Evolutionary conservation across 495 filamentous ascomycete genomes (phyloP).

Genomic region (Aspergillus sclerotioniger): DNA sequence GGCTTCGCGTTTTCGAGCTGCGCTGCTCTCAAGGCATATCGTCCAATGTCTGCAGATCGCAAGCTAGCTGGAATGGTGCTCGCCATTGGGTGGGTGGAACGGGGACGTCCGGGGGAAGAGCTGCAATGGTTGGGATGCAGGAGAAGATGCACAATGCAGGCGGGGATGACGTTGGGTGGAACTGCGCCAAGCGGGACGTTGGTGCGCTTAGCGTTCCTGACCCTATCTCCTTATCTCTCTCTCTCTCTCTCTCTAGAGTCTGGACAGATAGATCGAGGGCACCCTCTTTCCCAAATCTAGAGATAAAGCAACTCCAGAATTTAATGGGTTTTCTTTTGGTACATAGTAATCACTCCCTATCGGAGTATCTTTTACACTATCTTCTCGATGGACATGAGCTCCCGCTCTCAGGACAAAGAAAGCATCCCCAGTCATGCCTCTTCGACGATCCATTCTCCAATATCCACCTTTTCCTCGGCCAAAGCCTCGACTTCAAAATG

Average conservation of each 20-base stretch:
- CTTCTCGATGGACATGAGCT: too few relatives aligned
- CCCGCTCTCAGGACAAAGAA: neutral
- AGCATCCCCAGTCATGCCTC: slow-evolving; percentile 30
- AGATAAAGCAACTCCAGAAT: too few relatives aligned
- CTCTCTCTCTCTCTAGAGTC: too few relatives aligned
- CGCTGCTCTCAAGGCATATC: slow-evolving; percentile 74
- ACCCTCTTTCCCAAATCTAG: too few relatives aligned
- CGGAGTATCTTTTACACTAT: too few relatives aligned
- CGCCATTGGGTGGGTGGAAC: slow-evolving; percentile 53
- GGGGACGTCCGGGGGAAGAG: neutral
- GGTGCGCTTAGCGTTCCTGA: too few relatives aligned
- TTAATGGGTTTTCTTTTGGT: too few relatives aligned
- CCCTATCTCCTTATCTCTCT: too few relatives aligned
- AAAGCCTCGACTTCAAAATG: slow-evolving; percentile 64
- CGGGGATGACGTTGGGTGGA: slow-evolving; percentile 23
- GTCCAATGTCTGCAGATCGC: slow-evolving; percentile 70
- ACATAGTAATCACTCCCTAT: too few relatives aligned
- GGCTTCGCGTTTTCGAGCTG: slow-evolving; percentile 85
- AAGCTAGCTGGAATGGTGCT: slow-evolving; percentile 70
- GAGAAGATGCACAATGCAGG: slow-evolving; percentile 4
- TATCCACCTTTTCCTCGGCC: slow-evolving; percentile 62
- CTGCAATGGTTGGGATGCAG: slow-evolving; percentile 6
- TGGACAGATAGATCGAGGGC: too few relatives aligned
- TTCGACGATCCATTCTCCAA: slow-evolving; percentile 55
- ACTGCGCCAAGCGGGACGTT: slow-evolving; percentile 7